Evolutionary conservation across 371 early-diverging fungal species (phyloP).

Genomic region (Apophysomyces elegans): DNA sequence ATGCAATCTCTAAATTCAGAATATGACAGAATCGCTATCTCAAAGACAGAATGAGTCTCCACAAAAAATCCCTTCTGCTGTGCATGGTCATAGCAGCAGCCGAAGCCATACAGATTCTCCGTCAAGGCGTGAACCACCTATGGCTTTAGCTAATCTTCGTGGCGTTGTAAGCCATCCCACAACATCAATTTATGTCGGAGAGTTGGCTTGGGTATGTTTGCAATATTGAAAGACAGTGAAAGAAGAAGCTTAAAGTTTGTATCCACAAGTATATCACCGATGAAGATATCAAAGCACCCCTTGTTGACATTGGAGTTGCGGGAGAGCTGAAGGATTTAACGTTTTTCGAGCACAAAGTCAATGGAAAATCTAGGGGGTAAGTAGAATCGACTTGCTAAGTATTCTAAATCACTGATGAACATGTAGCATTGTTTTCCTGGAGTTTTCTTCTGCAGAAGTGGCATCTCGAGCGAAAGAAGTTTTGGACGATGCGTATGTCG

Average conservation of each 20-base stretch:
- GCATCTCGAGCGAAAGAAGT: constrained; percentile 44
- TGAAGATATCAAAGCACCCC: constrained; percentile 46
- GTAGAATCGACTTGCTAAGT: not conserved
- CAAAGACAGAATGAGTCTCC: constrained; percentile 12
- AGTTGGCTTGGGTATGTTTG: constrained; percentile 54
- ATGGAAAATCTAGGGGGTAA: constrained; percentile 70
- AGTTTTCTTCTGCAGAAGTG: constrained; percentile 46
- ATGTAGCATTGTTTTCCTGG: constrained; percentile 52
- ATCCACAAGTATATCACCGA: constrained; percentile 59
- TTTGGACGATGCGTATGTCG: constrained; percentile 47
- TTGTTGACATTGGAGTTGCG: constrained; percentile 43
- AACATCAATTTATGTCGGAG: constrained; percentile 48
- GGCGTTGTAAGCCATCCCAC: constrained; percentile 42
- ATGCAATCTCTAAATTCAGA: not conserved
- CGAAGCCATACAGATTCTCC: constrained; percentile 16
- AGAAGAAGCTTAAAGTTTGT: not conserved
- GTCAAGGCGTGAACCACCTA: constrained; percentile 33
- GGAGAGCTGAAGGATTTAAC: constrained; percentile 50
- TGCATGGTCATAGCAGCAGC: constrained; percentile 21
- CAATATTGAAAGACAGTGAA: not conserved
- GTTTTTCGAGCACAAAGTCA: constrained; percentile 67
- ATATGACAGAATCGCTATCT: not conserved
- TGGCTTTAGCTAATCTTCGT: constrained; percentile 33
- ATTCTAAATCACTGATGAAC: not conserved
- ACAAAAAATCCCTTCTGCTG: constrained; percentile 30